Evolutionary conservation across 495 filamentous ascomycete species (phyloP).

Genomic region (Aspergillus egyptiacus): DNA sequence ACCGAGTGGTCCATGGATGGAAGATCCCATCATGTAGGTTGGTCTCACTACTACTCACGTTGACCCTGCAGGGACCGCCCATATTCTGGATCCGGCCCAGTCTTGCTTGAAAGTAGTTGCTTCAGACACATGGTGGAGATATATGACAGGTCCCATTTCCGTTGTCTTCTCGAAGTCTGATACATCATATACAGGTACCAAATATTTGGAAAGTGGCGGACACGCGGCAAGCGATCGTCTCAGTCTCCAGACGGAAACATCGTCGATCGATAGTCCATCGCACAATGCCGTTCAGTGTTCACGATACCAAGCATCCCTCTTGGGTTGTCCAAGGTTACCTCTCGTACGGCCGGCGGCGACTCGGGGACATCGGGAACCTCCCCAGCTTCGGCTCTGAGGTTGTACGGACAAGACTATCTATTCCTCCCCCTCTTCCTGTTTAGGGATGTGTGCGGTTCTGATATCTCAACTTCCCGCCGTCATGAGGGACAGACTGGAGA

Average conservation of each 20-base stretch:
- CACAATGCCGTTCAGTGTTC: not conserved
- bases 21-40: not conserved
- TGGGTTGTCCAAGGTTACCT: not conserved
- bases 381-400: slow-evolving; percentile 1
- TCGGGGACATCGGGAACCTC: slow-evolving; percentile 2
- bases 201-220: slow-evolving; percentile 5
- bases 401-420: slow-evolving; percentile 1
- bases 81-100: not conserved
- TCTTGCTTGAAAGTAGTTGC: not conserved
- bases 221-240: slow-evolving; percentile 1
- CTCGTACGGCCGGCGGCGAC: slow-evolving; percentile 1
- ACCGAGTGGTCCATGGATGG: no score
- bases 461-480: not conserved
- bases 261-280: not conserved
- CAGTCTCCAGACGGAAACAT: not conserved
- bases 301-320: not conserved
- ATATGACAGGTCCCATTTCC: slow-evolving; percentile 7
- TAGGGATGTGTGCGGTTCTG: not conserved
- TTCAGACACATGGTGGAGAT: slow-evolving; percentile 1
- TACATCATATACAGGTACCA: not conserved
- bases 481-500: not conserved
- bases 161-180: not conserved
- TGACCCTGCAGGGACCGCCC: slow-evolving; percentile 8
- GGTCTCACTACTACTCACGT: slow-evolving; percentile 1
- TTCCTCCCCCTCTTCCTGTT: not conserved